A percentile compares a stretch with the other conserved stretches of the same genome.
Conservation (phyloP, 2,329 filamentous ascomycete genomes). For the Exophiala oligosperma region DNA sequence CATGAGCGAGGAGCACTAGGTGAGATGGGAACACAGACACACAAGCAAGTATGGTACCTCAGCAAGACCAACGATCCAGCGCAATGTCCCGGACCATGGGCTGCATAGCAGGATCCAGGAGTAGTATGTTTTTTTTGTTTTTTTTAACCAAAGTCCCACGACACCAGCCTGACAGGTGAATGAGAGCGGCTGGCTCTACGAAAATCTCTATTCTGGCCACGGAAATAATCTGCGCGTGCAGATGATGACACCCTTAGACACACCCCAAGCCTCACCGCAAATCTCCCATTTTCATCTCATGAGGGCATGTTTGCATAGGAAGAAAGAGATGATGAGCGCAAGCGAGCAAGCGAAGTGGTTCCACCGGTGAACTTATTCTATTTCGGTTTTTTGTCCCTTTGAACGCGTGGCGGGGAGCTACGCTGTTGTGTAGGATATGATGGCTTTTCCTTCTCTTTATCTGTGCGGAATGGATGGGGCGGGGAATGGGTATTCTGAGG, state of each 20-base stretch:
- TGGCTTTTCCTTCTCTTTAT: conserved; percentile 1
- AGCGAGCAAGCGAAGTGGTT: conserved; percentile 11
- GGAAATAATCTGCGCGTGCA: conserved; percentile 11
- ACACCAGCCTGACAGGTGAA: conserved; percentile 12
- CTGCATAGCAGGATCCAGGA: conserved; percentile 18
- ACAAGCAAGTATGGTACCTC: conserved; percentile 4
- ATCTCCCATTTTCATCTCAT: conserved; percentile 21
- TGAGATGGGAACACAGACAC: conserved; percentile 7
- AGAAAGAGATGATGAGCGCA: conserved; percentile 8
- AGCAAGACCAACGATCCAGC: conserved; percentile 10
- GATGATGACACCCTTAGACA: conserved; percentile 22
- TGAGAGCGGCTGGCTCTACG: conserved; percentile 19
- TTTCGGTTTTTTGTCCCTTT: conserved; percentile 1
- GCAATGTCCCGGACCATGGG: conserved; percentile 8
- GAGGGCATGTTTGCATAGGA: conserved; percentile 17
- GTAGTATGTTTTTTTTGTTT: conserved; percentile 14
- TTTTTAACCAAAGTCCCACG: neutral
- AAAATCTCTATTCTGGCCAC: conserved; percentile 18
- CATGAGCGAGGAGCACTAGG: conserved; percentile 16
- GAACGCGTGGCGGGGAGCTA: neutral
- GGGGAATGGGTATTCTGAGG: neutral
- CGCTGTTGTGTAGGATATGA: neutral
- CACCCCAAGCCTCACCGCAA: conserved; percentile 23
- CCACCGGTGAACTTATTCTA: conserved; percentile 2
- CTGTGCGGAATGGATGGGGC: neutral